Conservation (phyloP, 345 rosid genomes). For the Linum usitatissimum region DNA sequence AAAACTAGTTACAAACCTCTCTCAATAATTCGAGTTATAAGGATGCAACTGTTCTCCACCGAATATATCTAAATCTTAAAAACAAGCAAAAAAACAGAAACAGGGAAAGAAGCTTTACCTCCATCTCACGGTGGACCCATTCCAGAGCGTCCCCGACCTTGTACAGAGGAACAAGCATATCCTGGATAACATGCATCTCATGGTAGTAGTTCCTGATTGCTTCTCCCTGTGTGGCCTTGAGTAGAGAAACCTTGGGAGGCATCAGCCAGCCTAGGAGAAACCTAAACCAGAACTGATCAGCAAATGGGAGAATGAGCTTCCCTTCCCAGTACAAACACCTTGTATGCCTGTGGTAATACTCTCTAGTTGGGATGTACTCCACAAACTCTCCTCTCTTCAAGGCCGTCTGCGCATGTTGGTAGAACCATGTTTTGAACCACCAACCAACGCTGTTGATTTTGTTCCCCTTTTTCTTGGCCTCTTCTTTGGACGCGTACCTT, state of each 20-base stretch:
- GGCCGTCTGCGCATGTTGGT: constrained; percentile 81
- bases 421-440: constrained; percentile 99
- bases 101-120: constrained; percentile 37
- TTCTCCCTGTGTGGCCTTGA: constrained; percentile 98
- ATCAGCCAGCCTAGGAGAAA: constrained; percentile 90
- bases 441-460: constrained; percentile 77
- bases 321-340: constrained; percentile 99
- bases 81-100: not conserved
- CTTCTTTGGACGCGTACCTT: constrained; percentile 77
- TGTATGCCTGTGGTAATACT: constrained; percentile 95
- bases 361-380: constrained; percentile 94
- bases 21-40: too few species aligned
- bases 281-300: constrained; percentile 95
- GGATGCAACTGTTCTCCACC: too few species aligned
- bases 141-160: constrained; percentile 93
- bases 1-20: too few species aligned
- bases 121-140: constrained; percentile 92
- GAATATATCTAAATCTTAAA: not conserved
- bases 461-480: constrained; percentile 87
- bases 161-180: constrained; percentile 97
- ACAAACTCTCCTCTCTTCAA: constrained; percentile 80
- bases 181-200: constrained; percentile 95
- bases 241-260: constrained; percentile 99
- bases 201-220: constrained; percentile 96
- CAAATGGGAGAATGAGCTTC: constrained; percentile 95